phyloP scores from a whole-genome alignment of 768 basidiomycete genomes.

The Thelephora ganbajun region DNA sequence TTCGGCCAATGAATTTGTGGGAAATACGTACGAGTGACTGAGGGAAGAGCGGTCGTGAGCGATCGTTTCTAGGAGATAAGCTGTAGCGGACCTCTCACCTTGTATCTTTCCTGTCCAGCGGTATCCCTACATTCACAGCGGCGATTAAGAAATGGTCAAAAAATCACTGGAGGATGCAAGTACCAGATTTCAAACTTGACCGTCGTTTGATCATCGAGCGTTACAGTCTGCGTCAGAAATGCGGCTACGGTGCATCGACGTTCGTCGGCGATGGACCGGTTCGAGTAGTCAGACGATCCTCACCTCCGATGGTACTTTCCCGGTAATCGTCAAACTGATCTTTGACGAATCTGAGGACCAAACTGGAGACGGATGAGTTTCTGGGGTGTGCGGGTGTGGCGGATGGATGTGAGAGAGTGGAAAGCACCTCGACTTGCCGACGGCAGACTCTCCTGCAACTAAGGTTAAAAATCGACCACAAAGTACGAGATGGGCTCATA shows the following conservation, averaged over 20 bases:
- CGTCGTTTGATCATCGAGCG: slow-evolving; percentile 73
- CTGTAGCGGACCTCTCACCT: slow-evolving; percentile 31
- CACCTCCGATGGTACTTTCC: slow-evolving; percentile 89
- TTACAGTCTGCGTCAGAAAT: slow-evolving; percentile 96
- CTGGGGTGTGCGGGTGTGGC: slow-evolving; percentile 17
- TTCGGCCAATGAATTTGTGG: background rate
- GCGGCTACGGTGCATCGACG: slow-evolving; percentile 43
- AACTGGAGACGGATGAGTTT: slow-evolving; percentile 27
- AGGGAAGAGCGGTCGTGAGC: slow-evolving; percentile 9
- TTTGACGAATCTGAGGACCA: slow-evolving; percentile 93
- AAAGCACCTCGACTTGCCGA: slow-evolving; percentile 90
- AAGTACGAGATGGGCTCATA: slow-evolving; percentile 19
- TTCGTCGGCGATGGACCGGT: slow-evolving; percentile 8
- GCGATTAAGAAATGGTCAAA: no score
- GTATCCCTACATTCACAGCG: slow-evolving; percentile 55
- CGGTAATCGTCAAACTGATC: slow-evolving; percentile 93
- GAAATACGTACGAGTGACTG: slow-evolving; percentile 32
- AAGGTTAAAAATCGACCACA: slow-evolving; percentile 3
- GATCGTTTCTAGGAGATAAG: slow-evolving; percentile 3
- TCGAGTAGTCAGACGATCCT: slow-evolving; percentile 3
- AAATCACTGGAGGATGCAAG: no score
- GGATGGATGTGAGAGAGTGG: slow-evolving; percentile 10
- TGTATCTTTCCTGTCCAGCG: slow-evolving; percentile 91
- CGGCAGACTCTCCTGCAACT: slow-evolving; percentile 80
- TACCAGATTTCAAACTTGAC: slow-evolving; percentile 99